Conservation (phyloP, 441 rosid species). For the Geranium incanum region DNA sequence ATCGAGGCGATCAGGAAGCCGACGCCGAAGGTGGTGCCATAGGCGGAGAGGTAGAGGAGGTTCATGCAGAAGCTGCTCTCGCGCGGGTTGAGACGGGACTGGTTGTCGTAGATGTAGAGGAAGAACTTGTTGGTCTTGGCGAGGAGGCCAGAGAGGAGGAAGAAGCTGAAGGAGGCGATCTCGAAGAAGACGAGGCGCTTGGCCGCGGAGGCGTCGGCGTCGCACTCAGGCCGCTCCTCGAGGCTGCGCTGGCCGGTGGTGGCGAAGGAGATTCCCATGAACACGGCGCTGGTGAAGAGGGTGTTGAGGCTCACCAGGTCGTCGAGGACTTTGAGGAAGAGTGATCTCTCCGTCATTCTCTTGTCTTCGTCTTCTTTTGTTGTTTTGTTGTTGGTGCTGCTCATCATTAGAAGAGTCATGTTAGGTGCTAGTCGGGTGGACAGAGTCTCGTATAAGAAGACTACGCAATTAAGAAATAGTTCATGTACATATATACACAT, state of each 20-base stretch:
- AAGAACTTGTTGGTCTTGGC: constrained; percentile 4
- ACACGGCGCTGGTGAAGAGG: background rate
- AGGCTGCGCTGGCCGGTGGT: background rate
- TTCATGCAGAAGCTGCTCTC: background rate
- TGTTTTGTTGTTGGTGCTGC: too few relatives aligned
- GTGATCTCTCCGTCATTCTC: background rate
- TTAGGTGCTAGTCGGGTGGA: too few relatives aligned
- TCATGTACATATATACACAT: too few relatives aligned
- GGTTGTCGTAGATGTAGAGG: constrained; percentile 1
- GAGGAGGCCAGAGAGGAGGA: constrained; percentile 1
- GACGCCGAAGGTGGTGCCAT: background rate
- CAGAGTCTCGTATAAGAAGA: too few relatives aligned
- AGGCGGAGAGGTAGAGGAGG: background rate
- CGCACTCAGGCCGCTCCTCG: background rate
- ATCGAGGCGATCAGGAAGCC: background rate
- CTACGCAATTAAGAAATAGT: too few relatives aligned
- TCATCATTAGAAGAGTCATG: too few relatives aligned
- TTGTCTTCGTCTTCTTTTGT: background rate
- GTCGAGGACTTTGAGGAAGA: background rate
- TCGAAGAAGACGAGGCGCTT: constrained; percentile 2
- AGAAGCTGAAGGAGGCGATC: constrained; percentile 5
- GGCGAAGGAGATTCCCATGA: background rate
- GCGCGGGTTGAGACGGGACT: background rate
- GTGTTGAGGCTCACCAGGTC: constrained; percentile 6
- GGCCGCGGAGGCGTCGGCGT: background rate